Conservation (phyloP, 2,329 filamentous ascomycete genomes). For the Claviceps arundinis region DNA sequence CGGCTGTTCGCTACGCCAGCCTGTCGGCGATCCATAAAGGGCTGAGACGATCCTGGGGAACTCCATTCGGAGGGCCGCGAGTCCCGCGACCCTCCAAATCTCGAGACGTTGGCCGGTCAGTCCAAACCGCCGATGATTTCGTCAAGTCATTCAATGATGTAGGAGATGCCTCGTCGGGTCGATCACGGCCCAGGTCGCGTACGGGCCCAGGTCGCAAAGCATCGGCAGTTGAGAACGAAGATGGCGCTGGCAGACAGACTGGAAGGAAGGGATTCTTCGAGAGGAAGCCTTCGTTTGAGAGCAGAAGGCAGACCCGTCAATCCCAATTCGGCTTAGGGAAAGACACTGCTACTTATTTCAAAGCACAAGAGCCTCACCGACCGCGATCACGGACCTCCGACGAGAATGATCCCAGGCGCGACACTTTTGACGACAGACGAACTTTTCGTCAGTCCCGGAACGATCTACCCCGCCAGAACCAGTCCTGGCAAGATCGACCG, state of each 20-base stretch:
- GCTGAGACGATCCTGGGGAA: slow-evolving; percentile 36
- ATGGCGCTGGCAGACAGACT: slow-evolving; percentile 25
- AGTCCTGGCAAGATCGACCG: background rate
- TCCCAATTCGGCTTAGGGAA: slow-evolving; percentile 31
- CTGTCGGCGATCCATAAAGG: slow-evolving; percentile 59
- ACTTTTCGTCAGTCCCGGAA: background rate
- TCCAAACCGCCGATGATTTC: slow-evolving; percentile 3
- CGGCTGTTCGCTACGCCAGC: slow-evolving; percentile 16
- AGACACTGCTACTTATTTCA: slow-evolving; percentile 13
- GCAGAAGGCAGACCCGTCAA: slow-evolving; percentile 42
- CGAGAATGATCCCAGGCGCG: background rate
- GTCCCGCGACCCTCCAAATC: slow-evolving; percentile 4
- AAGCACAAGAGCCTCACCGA: slow-evolving; percentile 15
- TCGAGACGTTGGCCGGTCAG: slow-evolving; percentile 6
- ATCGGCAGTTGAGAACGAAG: slow-evolving; percentile 19
- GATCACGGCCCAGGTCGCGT: slow-evolving; percentile 31
- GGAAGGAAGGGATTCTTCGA: slow-evolving; percentile 40
- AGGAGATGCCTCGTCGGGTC: slow-evolving; percentile 16
- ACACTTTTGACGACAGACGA: background rate
- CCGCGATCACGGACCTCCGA: slow-evolving; percentile 1
- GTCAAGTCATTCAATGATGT: slow-evolving; percentile 14
- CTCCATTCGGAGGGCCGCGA: slow-evolving; percentile 12
- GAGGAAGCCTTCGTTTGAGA: slow-evolving; percentile 34
- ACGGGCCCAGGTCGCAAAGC: slow-evolving; percentile 36
- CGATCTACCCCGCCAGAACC: background rate